These are phyloP conservation scores for Pseudogymnoascus sp. DNA, from an alignment of 2,329 filamentous ascomycete species.

Conservation along the genomic window DNA sequence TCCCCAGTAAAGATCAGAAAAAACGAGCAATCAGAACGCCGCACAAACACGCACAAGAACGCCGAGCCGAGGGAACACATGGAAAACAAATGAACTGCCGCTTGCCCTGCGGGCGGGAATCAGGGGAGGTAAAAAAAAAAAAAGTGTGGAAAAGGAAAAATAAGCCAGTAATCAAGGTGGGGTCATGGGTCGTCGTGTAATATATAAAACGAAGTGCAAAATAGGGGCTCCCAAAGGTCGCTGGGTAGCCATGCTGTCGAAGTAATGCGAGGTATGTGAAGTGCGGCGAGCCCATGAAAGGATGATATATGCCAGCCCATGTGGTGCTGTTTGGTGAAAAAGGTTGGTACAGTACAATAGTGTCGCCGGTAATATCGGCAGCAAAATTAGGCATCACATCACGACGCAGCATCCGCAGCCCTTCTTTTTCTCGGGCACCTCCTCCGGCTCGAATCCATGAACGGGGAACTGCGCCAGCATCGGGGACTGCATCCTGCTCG, in stretches of 20 bases:
- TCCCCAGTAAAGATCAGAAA: conserved; percentile 2
- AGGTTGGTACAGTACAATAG: neutral
- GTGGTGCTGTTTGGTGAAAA: neutral
- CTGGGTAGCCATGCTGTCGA: neutral
- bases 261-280: neutral
- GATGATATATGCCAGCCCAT: neutral
- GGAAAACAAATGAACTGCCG: conserved; percentile 7
- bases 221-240: neutral
- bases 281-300: neutral
- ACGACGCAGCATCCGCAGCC: conserved; percentile 43
- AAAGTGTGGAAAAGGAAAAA: neutral
- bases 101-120: conserved; percentile 8
- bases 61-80: neutral
- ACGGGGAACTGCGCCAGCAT: conserved; percentile 27
- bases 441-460: conserved; percentile 33
- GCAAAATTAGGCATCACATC: conserved; percentile 33
- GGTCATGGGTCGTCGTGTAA: conserved; percentile 7
- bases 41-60: conserved; percentile 1
- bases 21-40: neutral
- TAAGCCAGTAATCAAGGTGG: neutral
- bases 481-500: conserved; percentile 18
- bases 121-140: neutral
- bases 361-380: neutral
- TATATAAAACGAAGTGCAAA: conserved; percentile 3
- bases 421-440: conserved; percentile 33